Conservation (phyloP, 169 alveolate genomes). For the Plasmodium knowlesi region DNA sequence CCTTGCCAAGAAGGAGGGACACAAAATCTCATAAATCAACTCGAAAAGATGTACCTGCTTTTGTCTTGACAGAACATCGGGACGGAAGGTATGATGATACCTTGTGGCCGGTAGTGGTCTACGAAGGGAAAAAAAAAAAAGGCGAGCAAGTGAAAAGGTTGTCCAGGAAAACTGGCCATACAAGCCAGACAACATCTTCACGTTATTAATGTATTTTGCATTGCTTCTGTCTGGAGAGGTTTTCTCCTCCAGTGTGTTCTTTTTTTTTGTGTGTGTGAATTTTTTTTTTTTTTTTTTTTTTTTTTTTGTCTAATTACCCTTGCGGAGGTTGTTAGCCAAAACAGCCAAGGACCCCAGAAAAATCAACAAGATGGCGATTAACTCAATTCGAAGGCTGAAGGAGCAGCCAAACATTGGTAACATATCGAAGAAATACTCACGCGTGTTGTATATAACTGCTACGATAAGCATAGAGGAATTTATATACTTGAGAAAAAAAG, state of each 20-base stretch:
- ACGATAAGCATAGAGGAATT: slow-evolving; percentile 58
- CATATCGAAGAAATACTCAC: slow-evolving; percentile 49
- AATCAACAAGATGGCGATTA: slow-evolving; percentile 14
- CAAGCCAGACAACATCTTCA: too few species aligned
- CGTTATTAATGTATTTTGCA: neutral
- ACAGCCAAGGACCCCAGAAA: slow-evolving; percentile 3
- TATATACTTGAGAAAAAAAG: slow-evolving; percentile 39
- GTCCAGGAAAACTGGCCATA: neutral
- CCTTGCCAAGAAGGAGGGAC: neutral
- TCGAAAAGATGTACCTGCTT: slow-evolving; percentile 25
- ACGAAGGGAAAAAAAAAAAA: neutral
- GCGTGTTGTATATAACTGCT: slow-evolving; percentile 24
- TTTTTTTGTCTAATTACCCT: neutral
- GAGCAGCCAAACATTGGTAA: neutral
- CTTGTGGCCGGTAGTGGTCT: slow-evolving; percentile 52
- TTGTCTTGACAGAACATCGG: slow-evolving; percentile 56
- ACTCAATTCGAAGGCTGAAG: slow-evolving; percentile 40
- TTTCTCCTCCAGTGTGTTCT: neutral
- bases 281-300: too few species aligned
- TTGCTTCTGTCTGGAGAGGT: neutral
- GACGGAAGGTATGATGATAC: slow-evolving; percentile 28
- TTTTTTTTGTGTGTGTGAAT: neutral
- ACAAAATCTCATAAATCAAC: neutral
- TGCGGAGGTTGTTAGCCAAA: slow-evolving; percentile 12
- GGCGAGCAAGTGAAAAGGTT: neutral